Conservation (phyloP, 352 stramenopile genomes). For the Phytophthora melonis region DNA sequence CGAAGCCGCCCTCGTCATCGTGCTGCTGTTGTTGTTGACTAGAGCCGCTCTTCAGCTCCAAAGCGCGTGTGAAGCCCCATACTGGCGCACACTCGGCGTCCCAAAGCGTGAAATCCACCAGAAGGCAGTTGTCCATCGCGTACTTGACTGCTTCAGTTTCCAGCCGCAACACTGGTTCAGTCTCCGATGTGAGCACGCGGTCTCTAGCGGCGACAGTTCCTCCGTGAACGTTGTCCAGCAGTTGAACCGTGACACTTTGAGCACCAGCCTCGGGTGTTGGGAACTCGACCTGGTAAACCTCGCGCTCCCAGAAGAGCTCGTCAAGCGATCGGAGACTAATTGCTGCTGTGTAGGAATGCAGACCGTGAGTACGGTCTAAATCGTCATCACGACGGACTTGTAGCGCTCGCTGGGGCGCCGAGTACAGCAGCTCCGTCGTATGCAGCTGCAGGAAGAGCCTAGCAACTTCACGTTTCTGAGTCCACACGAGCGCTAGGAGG, state of each 20-base stretch:
- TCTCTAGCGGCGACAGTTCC: constrained; percentile 43
- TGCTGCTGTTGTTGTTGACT: constrained; percentile 7
- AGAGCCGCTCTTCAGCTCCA: constrained; percentile 27
- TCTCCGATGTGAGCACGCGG: constrained; percentile 43
- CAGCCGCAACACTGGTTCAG: constrained; percentile 33
- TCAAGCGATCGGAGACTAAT: constrained; percentile 57
- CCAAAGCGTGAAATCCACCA: constrained; percentile 71
- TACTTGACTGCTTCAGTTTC: constrained; percentile 56
- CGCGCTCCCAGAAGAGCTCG: constrained; percentile 58
- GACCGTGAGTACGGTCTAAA: constrained; percentile 36
- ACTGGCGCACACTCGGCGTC: constrained; percentile 56
- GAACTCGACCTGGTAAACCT: constrained; percentile 60
- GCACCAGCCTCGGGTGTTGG: constrained; percentile 4
- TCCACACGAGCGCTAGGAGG: constrained; percentile 64
- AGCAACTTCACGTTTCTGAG: constrained; percentile 48
- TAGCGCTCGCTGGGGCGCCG: constrained; percentile 41
- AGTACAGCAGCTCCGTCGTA: constrained; percentile 56
- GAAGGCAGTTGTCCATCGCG: constrained; percentile 44
- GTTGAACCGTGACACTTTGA: constrained; percentile 16
- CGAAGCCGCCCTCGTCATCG: constrained; percentile 13
- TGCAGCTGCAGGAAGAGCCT: constrained; percentile 63
- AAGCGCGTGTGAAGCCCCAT: constrained; percentile 53
- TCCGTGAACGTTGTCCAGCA: constrained; percentile 52
- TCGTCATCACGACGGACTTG: constrained; percentile 57
- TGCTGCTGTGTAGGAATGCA: constrained; percentile 60